Conservation (phyloP, 2,329 filamentous ascomycete genomes). For the Podosphaera aphanis region DNA sequence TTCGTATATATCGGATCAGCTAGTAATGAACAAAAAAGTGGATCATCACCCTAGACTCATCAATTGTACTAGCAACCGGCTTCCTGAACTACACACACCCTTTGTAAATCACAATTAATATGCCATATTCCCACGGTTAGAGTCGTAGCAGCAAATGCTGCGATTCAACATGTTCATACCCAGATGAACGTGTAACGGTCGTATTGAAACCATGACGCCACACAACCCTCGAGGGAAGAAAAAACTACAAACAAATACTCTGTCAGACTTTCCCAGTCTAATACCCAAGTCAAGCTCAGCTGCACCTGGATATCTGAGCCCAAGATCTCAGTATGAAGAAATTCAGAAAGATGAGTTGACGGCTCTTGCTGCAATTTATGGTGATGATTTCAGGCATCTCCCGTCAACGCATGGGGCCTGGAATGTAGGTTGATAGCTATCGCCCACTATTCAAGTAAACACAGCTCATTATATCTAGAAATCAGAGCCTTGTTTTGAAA, state of each 20-base stretch:
- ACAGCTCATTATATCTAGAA: slow-evolving; percentile 26
- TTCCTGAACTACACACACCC: no score
- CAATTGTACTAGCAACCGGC: no score
- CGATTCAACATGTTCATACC: no score
- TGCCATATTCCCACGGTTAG: no score
- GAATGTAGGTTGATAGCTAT: slow-evolving; percentile 35
- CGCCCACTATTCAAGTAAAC: not conserved
- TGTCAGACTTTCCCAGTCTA: slow-evolving; percentile 9
- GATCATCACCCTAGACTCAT: no score
- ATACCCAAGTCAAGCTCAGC: slow-evolving; percentile 11
- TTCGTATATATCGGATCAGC: no score
- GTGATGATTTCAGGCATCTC: slow-evolving; percentile 63
- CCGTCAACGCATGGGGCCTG: slow-evolving; percentile 50
- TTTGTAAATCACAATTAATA: no score
- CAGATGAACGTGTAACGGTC: no score
- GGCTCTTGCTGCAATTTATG: slow-evolving; percentile 68
- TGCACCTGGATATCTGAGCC: slow-evolving; percentile 21
- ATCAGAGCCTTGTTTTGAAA: slow-evolving; percentile 62
- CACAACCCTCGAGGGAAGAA: slow-evolving; percentile 16
- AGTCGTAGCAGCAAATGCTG: no score
- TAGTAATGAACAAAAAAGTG: no score
- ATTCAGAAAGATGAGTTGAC: slow-evolving; percentile 73
- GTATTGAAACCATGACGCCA: slow-evolving; percentile 11
- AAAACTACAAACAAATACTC: slow-evolving; percentile 17
- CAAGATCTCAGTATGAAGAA: slow-evolving; percentile 49